Evolutionary conservation across 192 early-diverging fungal genomes (phyloP), one percentile per base, ranked within the genome.

Genomic region (Gonapodya prolifera): DNA sequence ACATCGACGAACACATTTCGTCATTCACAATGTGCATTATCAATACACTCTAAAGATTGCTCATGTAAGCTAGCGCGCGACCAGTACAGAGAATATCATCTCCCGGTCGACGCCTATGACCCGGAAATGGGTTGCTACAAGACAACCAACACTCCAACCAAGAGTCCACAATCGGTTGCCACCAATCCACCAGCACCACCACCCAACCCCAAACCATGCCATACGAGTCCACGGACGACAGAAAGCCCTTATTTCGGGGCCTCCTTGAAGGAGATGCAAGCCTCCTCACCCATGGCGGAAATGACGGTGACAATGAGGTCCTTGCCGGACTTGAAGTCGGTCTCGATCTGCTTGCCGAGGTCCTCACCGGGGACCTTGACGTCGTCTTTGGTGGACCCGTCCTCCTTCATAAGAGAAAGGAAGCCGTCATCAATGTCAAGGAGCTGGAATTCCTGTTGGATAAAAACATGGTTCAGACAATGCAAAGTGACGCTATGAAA

Each of bases 231-330:
- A n/a, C n/a, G n/a, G n/a, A n/a, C n/a, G n/a, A 61, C 23, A 61
- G 8, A 61, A 61, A 23, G 8, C 45, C 8, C 23, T 61, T 61
- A 61, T 61, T 61, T 61, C 45, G 45, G 45, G 8, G 45, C 45
- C 45, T 61, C 45, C 23, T 61, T 98, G 88, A 79, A 89, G 79
- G 89, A 77, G 82, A 97, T 83, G 80, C 88, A 91, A 81, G 87
- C 87, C 89, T 98, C 95, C 83, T 95, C 93, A 80, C 94, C 95
- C 95, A 98, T 97, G 77, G 97, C 87, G 34, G 88, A 80, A 34
- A 93, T 81, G 81, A 99, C 88, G 78, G 94, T 92, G 83, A 98
- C 89, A 70, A 93, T 80, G 34, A 97, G 83, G 76, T 97, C 95
- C 84, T 90, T 91, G 78, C 90, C 92, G 80, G 89, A 86, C 0